These are phyloP conservation scores for Eragrostis curvula DNA, from an alignment of 176 grass and related monocot species.

Conservation along the genomic window DNA sequence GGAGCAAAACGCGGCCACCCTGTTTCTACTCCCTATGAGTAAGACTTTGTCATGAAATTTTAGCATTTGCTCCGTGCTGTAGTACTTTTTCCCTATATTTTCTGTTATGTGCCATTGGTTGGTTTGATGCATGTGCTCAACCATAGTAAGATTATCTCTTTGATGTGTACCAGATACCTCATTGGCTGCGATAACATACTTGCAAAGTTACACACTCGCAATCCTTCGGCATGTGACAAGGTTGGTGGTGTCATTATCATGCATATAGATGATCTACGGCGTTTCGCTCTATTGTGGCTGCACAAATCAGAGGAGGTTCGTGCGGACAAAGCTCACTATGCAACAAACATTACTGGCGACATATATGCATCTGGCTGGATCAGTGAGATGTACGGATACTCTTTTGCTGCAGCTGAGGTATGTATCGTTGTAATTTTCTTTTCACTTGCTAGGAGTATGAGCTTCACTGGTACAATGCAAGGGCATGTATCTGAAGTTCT, in stretches of 20 bases:
- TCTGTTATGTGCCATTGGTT: conserved; percentile 45
- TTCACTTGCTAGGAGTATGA: conserved; percentile 19
- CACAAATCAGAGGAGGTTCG: conserved; percentile 95
- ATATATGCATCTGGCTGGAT: conserved; percentile 97
- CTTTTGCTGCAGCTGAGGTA: conserved; percentile 97
- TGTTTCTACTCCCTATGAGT: conserved; percentile 98
- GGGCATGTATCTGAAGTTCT: conserved; percentile 17
- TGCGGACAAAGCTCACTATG: conserved; percentile 93
- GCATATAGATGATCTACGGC: conserved; percentile 94
- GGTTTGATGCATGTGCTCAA: conserved; percentile 12
- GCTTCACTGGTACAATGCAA: conserved; percentile 16
- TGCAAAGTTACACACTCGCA: conserved; percentile 90
- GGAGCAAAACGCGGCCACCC: conserved; percentile 83
- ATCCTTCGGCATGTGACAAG: conserved; percentile 92
- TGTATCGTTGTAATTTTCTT: conserved; percentile 22
- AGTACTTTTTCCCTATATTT: conserved; percentile 3
- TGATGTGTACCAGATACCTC: conserved; percentile 72
- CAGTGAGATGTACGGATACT: conserved; percentile 98
- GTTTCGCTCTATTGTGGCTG: conserved; percentile 89
- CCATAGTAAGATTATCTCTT: conserved; percentile 33
- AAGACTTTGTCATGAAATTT: conserved; percentile 43
- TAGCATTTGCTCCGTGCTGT: conserved; percentile 12
- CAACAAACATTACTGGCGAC: conserved; percentile 95
- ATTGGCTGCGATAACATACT: conserved; percentile 97
- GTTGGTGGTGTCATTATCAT: conserved; percentile 99